These are phyloP conservation scores for Apiospora hydei DNA, from an alignment of 2,329 filamentous ascomycete species.

Conservation along the genomic window DNA sequence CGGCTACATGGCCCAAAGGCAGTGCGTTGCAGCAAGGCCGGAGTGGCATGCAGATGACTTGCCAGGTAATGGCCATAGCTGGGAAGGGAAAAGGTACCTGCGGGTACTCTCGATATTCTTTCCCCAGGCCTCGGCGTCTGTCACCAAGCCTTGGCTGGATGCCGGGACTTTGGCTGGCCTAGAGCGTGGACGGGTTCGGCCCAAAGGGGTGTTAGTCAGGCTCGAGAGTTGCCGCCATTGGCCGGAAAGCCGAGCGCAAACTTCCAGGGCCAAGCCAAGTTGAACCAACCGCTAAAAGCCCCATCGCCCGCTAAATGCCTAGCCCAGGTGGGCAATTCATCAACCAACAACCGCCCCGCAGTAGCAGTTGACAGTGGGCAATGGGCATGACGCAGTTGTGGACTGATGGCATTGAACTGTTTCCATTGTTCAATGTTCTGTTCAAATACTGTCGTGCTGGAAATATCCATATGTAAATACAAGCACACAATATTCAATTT, in stretches of 20 bases:
- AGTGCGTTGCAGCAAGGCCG: neutral
- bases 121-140: conserved; percentile 24
- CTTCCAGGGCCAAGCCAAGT: neutral
- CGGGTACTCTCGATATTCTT: neutral
- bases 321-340: neutral
- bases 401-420: neutral
- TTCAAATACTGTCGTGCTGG: neutral
- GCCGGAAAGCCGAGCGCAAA: conserved; percentile 51
- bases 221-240: conserved; percentile 48
- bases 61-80: neutral
- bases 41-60: neutral
- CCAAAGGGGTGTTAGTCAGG: conserved; percentile 44
- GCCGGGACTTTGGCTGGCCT: neutral
- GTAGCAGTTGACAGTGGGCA: conserved; percentile 37
- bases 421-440: neutral
- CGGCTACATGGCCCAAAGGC: conserved; percentile 35
- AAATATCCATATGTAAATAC: neutral
- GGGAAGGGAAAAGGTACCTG: neutral
- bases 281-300: neutral
- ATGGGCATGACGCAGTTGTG: conserved; percentile 18
- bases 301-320: neutral
- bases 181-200: conserved; percentile 40
- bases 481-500: too few relatives aligned
- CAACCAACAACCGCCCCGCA: conserved; percentile 19
- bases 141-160: neutral